A percentile compares a stretch with the other conserved stretches of the same genome.
These are phyloP conservation scores for Fusarium sp. DNA, from an alignment of 2,329 filamentous ascomycete species.

Conservation along the genomic window DNA sequence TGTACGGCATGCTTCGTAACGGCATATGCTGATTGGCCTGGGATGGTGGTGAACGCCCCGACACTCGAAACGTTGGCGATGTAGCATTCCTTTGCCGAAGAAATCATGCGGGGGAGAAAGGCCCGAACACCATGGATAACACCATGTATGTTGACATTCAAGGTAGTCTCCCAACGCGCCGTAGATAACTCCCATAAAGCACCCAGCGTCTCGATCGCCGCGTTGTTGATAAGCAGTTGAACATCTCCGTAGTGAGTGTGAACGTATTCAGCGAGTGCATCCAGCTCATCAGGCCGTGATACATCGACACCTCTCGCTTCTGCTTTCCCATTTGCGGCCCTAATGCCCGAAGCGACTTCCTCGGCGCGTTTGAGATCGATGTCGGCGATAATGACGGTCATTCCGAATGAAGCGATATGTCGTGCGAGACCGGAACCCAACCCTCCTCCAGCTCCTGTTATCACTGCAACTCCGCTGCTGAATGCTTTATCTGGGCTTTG, in stretches of 20 bases:
- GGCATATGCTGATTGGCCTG: neutral
- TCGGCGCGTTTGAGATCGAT: neutral
- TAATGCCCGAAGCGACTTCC: neutral
- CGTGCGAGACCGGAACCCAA: neutral
- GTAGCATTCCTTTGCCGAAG: neutral
- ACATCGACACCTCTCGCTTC: neutral
- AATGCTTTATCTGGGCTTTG: neutral
- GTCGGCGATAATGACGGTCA: neutral
- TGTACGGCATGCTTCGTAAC: neutral
- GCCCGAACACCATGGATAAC: neutral
- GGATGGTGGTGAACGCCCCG: neutral
- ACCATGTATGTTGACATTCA: neutral
- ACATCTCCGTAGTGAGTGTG: neutral
- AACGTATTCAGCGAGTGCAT: neutral
- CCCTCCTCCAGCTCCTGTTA: neutral
- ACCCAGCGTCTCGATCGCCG: neutral
- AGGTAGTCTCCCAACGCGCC: neutral
- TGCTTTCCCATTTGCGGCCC: accelerated
- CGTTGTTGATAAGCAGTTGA: neutral
- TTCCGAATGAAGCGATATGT: neutral
- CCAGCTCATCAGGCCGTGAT: neutral
- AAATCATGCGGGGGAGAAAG: neutral
- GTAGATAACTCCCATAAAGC: neutral
- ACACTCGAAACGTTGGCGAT: neutral
- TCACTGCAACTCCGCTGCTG: neutral